These are phyloP conservation scores for Aspergillus coremiiformis DNA, from an alignment of 495 filamentous ascomycete genomes.

Conservation along the genomic window DNA sequence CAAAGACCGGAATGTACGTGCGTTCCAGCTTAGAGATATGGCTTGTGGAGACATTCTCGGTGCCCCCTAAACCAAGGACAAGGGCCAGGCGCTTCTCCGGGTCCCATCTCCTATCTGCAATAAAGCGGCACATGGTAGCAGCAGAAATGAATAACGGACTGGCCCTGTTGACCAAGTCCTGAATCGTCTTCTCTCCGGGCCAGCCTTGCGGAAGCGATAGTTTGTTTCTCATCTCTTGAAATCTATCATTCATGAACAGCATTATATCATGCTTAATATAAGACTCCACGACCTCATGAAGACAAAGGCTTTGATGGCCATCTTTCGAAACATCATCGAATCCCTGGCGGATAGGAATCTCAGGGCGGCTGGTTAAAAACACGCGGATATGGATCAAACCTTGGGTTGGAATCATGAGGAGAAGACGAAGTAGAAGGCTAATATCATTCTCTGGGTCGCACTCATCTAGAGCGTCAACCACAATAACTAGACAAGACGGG, in stretches of 20 bases:
- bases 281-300: conserved; percentile 11
- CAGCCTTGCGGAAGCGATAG: conserved; percentile 18
- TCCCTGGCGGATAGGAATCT: conserved; percentile 35
- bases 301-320: conserved; percentile 12
- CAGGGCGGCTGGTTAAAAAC: conserved; percentile 39
- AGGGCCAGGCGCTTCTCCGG: conserved; percentile 10
- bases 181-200: conserved; percentile 23
- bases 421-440: conserved; percentile 30
- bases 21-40: conserved; percentile 14
- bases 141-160: conserved; percentile 28
- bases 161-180: conserved; percentile 10
- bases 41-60: conserved; percentile 1
- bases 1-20: conserved; percentile 21
- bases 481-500: conserved; percentile 14
- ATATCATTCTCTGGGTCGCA: conserved; percentile 41
- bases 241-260: conserved; percentile 12
- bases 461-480: conserved; percentile 49
- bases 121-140: conserved; percentile 21
- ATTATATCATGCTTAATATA: conserved; percentile 21
- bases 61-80: conserved; percentile 8
- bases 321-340: conserved; percentile 7
- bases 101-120: conserved; percentile 13
- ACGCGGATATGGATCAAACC: conserved; percentile 12
- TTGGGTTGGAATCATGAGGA: conserved; percentile 14
- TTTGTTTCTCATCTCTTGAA: conserved; percentile 13